Conservation (phyloP, 1,139 yeast species). For the Scheffersomyces stambukii region DNA sequence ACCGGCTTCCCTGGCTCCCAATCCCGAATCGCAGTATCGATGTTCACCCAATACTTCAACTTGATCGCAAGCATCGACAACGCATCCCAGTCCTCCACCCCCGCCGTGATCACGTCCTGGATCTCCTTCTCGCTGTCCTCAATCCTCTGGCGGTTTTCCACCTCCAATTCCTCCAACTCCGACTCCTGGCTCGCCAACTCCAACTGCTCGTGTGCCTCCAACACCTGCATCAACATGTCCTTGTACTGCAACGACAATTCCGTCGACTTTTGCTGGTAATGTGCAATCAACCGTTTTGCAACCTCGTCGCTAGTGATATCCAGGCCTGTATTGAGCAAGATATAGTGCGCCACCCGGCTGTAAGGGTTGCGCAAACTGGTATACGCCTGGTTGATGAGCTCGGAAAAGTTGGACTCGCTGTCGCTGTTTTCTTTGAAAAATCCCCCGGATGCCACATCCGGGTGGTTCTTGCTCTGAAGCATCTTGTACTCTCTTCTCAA, state of each 20-base stretch:
- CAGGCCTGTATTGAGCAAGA: constrained; percentile 33
- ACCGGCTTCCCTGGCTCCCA: constrained; percentile 75
- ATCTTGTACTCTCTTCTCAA: constrained; percentile 71
- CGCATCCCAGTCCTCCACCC: constrained; percentile 39
- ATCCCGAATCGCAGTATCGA: constrained; percentile 67
- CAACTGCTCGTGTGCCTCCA: constrained; percentile 76
- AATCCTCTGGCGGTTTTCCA: constrained; percentile 56
- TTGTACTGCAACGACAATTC: constrained; percentile 44
- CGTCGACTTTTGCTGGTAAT: constrained; percentile 27
- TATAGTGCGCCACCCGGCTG: constrained; percentile 45
- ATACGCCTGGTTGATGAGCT: constrained; percentile 72
- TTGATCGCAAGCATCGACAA: constrained; percentile 67
- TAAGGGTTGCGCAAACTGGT: constrained; percentile 67
- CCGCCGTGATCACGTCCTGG: constrained; percentile 21
- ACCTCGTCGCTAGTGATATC: constrained; percentile 40
- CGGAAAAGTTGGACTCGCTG: constrained; percentile 25
- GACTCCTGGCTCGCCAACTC: constrained; percentile 57
- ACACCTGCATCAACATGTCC: constrained; percentile 61
- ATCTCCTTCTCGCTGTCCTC: constrained; percentile 30
- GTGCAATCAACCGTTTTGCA: constrained; percentile 32
- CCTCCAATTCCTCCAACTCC: constrained; percentile 51
- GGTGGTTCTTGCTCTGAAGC: constrained; percentile 75
- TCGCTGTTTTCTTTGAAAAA: constrained; percentile 11
- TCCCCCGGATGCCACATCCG: constrained; percentile 58
- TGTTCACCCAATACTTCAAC: constrained; percentile 81